Conservation (phyloP, 2,329 filamentous ascomycete species). For the Trichoderma atrobrunneum region DNA sequence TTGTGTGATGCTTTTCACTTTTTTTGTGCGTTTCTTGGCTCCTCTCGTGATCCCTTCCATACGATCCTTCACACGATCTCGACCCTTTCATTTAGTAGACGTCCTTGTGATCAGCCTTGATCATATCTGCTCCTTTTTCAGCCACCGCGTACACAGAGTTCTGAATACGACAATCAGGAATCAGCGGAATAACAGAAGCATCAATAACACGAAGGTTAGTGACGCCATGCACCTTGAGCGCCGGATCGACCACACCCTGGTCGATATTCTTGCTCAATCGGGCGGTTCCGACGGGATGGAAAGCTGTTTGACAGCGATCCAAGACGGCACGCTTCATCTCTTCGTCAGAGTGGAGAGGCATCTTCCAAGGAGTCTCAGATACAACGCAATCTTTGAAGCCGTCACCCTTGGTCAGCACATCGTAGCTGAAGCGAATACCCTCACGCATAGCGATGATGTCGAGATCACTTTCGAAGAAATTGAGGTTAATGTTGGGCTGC, state of each 20-base stretch:
- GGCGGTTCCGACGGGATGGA: conserved; percentile 56
- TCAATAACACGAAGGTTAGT: conserved; percentile 53
- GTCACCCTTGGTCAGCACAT: conserved; percentile 54
- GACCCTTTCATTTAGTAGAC: neutral
- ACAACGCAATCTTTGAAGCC: conserved; percentile 54
- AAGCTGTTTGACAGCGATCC: conserved; percentile 57
- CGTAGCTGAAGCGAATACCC: conserved; percentile 55
- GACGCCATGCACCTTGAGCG: conserved; percentile 52
- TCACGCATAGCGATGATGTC: conserved; percentile 57
- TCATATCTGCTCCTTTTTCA: conserved; percentile 44
- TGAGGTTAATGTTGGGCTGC: conserved; percentile 58
- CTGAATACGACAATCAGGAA: conserved; percentile 56
- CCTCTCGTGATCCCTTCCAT: too few relatives aligned
- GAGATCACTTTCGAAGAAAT: conserved; percentile 55
- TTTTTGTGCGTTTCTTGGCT: neutral
- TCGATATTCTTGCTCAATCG: conserved; percentile 50
- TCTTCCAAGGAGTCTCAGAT: conserved; percentile 57
- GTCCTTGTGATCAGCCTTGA: conserved; percentile 23
- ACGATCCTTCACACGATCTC: neutral
- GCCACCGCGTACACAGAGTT: conserved; percentile 60
- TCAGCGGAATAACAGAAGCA: conserved; percentile 55
- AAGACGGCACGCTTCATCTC: conserved; percentile 56
- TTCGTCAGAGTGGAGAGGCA: conserved; percentile 54
- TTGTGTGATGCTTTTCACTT: neutral
- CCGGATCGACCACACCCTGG: conserved; percentile 49